Evolutionary conservation across 306 rosid species (phyloP), one percentile per base, ranked within the genome.

Genomic region (Senna siamea): DNA sequence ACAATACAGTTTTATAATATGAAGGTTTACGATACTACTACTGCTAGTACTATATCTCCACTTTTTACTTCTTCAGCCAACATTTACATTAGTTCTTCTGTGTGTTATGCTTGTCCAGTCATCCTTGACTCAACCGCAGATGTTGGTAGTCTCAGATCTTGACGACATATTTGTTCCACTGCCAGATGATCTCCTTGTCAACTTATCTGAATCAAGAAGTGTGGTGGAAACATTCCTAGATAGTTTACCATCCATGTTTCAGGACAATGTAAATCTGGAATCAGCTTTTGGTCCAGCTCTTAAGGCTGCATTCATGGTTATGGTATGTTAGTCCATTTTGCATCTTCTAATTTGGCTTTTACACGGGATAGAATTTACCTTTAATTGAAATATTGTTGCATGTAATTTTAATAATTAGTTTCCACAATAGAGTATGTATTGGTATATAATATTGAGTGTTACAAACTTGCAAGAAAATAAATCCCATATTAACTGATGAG

Each of bases 251-350:
- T 83, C 97, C 73, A 91, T 93, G 98, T 93, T 93, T 68, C 91
- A 85, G 77, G 97, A 89, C 79, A 91, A 91, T 66, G 70, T 80
- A 70, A 93, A 93, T 84, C 70, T 93, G 80, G 98, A 93, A 85
- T 93, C 98, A 73, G 96, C 97, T 79, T 89, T 93, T 66, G 98
- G 98, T 69, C 98, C 98, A 15, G 91, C 98, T 66, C 92, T 93
- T 64, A 93, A 91, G 78, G 92, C 96, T 52, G 89, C 96, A 5
- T 87, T 85, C 67, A 88, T 93, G 97, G 88, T 93, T 81, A 89
- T 93, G 98, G 98, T 93, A 66, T 72, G 88, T 62, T 23, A 34
- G 26, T 43, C 53, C 13, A 43, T 67, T 69, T 64, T 46, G 32
- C 43, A 51, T 22, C 48, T 77, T 66, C 19, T 55, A 52, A 26